Evolutionary conservation across 331 rosid genomes (phyloP), one percentile per base, ranked within the genome.

Genomic region (Telfairia occidentalis): DNA sequence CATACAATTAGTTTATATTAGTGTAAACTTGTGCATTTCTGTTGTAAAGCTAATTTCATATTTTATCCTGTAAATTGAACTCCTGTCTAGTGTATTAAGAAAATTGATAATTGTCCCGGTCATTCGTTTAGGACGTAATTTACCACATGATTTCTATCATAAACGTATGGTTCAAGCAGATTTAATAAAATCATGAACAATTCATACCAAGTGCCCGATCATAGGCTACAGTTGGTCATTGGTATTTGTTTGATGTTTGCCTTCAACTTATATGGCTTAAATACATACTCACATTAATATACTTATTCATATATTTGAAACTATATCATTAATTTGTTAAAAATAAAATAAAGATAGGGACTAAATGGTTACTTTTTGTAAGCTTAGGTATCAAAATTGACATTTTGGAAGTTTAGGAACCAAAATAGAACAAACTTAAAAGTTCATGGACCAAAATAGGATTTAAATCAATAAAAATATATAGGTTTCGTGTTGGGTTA

Each of bases 401-500:
- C n/a, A n/a, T n/a, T n/a, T n/a, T n/a, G n/a, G n/a, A n/a, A n/a
- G n/a, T n/a, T n/a, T n/a, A n/a, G n/a, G n/a, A n/a, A n/a, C n/a
- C n/a, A n/a, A n/a, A n/a, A n/a, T n/a, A n/a, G n/a, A n/a, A n/a
- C n/a, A n/a, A n/a, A n/a, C n/a, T n/a, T n/a, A n/a, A n/a, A n/a
- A n/a, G n/a, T n/a, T n/a, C n/a, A n/a, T n/a, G n/a, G n/a, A n/a
- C n/a, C n/a, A n/a, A n/a, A n/a, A n/a, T n/a, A n/a, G n/a, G n/a
- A n/a, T n/a, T n/a, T n/a, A n/a, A n/a, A n/a, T n/a, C n/a, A 72
- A 5, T 2, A 16, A 48, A 4, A 5, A 11, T 0, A 2, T 38
- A 32, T 2, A 35, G 2, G 72, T 15, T 38, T 7, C 5, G 24
- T 3, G 10, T 37, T 5, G 19, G 32, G 58, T 65, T 90, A 93